A percentile compares a stretch with the other conserved stretches of the same genome.
phyloP scores from a whole-genome alignment of 1,284 basidiomycete genomes.

The Austroboletus rostrupii region DNA sequence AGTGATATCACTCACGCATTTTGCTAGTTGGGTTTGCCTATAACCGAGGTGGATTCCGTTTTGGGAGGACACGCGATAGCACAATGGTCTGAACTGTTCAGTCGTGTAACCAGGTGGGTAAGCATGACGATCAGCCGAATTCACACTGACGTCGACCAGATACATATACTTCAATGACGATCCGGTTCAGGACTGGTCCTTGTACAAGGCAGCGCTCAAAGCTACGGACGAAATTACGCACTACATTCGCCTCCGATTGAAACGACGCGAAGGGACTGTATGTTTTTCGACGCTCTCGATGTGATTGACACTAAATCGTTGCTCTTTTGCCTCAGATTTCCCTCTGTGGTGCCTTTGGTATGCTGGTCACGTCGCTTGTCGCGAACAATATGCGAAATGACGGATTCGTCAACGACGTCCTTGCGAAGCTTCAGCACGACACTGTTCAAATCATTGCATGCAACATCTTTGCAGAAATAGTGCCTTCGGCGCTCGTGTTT shows the following conservation, averaged over 20 bases:
- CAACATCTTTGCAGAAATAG: constrained; percentile 44
- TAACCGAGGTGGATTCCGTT: constrained; percentile 49
- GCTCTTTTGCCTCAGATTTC: constrained; percentile 15
- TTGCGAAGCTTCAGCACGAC: constrained; percentile 6
- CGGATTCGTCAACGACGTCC: constrained; percentile 14
- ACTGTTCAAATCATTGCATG: constrained; percentile 11
- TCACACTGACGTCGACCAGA: constrained; percentile 30
- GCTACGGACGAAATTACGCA: constrained; percentile 40
- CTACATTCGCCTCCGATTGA: constrained; percentile 39
- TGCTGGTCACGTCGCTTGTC: constrained; percentile 21
- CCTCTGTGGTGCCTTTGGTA: constrained; percentile 15
- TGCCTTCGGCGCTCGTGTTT: constrained; percentile 51
- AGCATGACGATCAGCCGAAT: not conserved
- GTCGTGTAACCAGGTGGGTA: constrained; percentile 48
- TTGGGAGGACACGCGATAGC: constrained; percentile 48
- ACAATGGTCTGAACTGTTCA: constrained; percentile 49
- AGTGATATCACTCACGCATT: constrained; percentile 21
- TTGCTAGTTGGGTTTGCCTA: constrained; percentile 51
- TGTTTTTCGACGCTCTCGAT: constrained; percentile 4
- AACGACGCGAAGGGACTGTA: constrained; percentile 23
- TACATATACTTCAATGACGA: constrained; percentile 61
- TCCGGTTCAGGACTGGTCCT: constrained; percentile 53
- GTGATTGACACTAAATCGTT: not conserved
- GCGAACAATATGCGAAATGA: constrained; percentile 27
- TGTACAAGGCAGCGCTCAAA: constrained; percentile 44